phyloP scores from a whole-genome alignment of 495 filamentous ascomycete genomes.

The Rhypophila decipiens region DNA sequence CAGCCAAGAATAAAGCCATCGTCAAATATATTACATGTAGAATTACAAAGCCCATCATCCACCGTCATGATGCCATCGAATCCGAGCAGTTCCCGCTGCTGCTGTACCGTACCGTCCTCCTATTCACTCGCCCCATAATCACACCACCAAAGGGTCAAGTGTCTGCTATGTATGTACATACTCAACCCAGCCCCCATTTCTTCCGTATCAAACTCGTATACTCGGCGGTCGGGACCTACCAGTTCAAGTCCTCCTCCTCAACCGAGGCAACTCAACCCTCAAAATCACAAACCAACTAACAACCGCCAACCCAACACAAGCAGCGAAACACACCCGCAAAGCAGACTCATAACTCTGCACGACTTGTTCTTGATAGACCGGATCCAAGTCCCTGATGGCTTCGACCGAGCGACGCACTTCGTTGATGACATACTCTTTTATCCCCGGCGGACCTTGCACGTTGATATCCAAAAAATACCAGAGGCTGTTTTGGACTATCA shows the following conservation, averaged over 20 bases:
- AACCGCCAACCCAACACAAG: constrained; percentile 42
- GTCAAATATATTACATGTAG: too few species aligned
- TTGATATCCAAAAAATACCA: constrained; percentile 49
- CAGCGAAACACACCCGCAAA: constrained; percentile 50
- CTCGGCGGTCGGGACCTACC: too few species aligned
- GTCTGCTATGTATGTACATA: too few species aligned
- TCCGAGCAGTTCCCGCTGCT: too few species aligned
- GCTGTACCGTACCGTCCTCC: too few species aligned
- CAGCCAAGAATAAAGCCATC: too few species aligned
- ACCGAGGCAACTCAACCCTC: constrained; percentile 46
- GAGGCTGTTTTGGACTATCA: constrained; percentile 70
- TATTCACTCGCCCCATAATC: too few species aligned
- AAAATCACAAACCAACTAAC: constrained; percentile 45
- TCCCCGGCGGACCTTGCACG: constrained; percentile 41
- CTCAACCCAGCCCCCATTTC: too few species aligned
- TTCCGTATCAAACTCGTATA: too few species aligned
- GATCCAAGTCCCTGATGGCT: constrained; percentile 32
- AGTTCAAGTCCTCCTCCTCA: constrained; percentile 43
- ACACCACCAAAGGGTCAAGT: too few species aligned
- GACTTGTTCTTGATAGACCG: constrained; percentile 39
- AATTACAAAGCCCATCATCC: too few species aligned
- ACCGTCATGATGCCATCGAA: too few species aligned
- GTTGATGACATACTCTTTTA: constrained; percentile 31
- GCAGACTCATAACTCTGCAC: constrained; percentile 53
- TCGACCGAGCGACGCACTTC: constrained; percentile 35